Conservation (phyloP, 192 early-diverging fungal species). For the Dissophora ornata region DNA sequence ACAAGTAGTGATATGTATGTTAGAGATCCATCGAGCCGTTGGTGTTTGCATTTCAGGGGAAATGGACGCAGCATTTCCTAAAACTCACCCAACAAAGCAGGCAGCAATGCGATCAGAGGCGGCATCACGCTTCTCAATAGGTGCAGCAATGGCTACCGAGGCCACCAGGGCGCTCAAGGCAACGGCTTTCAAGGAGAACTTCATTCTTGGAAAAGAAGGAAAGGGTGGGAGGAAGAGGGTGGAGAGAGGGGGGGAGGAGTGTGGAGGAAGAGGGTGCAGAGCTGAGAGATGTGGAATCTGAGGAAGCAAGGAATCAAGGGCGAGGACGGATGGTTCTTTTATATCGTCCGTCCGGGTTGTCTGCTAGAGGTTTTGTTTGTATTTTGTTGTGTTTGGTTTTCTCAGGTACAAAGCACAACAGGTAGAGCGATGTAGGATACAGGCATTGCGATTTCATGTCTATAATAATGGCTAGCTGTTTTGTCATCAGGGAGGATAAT, state of each 20-base stretch:
- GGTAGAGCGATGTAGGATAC: no score
- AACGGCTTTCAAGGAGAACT: conserved; percentile 46
- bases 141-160: conserved; percentile 29
- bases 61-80: no score
- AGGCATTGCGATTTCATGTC: no score
- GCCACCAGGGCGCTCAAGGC: conserved; percentile 33
- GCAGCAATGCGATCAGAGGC: conserved; percentile 32
- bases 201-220: conserved; percentile 16
- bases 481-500: no score
- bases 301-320: conserved; percentile 1
- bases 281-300: conserved; percentile 34
- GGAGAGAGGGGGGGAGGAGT: background rate
- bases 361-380: background rate
- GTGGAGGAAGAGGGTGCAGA: no score
- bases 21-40: no score
- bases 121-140: conserved; percentile 43
- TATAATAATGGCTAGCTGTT: no score
- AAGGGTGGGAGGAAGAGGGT: background rate
- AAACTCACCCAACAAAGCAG: conserved; percentile 42
- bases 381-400: background rate
- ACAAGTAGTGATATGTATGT: background rate
- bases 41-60: no score
- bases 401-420: no score
- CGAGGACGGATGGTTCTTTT: conserved; percentile 1
- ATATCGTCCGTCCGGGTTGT: no score